Percentiles rank a stretch among this genome's conserved stretches.
phyloP scores from a whole-genome alignment of 2,329 filamentous ascomycete genomes.

The Hymenoscyphus fraxineus region DNA sequence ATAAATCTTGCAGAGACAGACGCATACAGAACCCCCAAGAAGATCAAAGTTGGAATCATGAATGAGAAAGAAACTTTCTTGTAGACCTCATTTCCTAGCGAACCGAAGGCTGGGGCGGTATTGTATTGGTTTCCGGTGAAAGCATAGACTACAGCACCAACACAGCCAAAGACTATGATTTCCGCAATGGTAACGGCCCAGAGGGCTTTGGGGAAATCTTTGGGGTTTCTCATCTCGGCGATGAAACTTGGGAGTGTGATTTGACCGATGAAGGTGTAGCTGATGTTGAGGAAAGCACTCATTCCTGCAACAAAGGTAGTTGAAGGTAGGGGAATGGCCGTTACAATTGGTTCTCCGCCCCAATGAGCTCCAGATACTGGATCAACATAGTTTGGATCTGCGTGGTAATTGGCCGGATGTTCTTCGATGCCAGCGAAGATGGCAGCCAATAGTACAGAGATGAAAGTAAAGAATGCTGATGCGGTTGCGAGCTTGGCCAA shows the following conservation, averaged over 20 bases:
- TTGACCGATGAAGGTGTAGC: conserved; percentile 93
- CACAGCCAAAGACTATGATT: conserved; percentile 78
- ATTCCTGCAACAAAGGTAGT: conserved; percentile 80
- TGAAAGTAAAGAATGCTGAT: conserved; percentile 83
- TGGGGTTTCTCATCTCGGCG: conserved; percentile 79
- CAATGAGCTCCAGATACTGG: conserved; percentile 23
- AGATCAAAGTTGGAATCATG: conserved; percentile 93
- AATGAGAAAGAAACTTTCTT: conserved; percentile 91
- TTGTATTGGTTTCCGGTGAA: conserved; percentile 89
- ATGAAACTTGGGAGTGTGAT: conserved; percentile 94
- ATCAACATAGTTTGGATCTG: conserved; percentile 39
- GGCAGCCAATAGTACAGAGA: conserved; percentile 79
- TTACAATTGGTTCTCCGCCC: conserved; percentile 62
- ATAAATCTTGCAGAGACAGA: conserved; percentile 86
- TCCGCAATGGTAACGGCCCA: conserved; percentile 89
- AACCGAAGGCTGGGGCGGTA: conserved; percentile 82
- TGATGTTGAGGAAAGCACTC: conserved; percentile 91
- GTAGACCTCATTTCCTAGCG: conserved; percentile 66
- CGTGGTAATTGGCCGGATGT: conserved; percentile 66
- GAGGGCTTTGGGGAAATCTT: conserved; percentile 88
- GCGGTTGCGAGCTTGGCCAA: conserved; percentile 74
- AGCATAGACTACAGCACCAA: conserved; percentile 78
- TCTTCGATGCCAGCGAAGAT: conserved; percentile 75
- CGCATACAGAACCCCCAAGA: conserved; percentile 85
- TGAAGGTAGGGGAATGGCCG: conserved; percentile 59